phyloP scores from a whole-genome alignment of 208 protist genomes.

The Tritrichomonas musculus region DNA sequence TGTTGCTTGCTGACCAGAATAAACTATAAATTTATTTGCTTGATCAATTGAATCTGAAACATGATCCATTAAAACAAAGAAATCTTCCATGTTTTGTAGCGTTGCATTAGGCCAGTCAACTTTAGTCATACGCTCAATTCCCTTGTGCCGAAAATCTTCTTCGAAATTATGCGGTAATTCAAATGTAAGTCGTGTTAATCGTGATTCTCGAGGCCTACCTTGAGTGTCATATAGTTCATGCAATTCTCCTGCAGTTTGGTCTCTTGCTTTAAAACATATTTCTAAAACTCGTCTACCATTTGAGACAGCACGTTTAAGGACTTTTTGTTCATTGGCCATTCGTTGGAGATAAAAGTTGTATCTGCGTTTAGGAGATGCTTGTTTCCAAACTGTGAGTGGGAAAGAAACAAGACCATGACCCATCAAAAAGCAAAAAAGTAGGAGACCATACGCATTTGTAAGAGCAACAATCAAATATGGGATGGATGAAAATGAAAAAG shows the following conservation, averaged over 20 bases:
- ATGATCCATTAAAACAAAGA: neutral
- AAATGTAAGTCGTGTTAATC: neutral
- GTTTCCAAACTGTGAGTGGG: neutral
- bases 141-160: no score
- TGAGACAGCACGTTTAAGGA: neutral
- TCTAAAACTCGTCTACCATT: neutral
- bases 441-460: neutral
- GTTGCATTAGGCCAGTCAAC: neutral
- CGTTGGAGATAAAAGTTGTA: neutral
- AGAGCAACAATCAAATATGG: neutral
- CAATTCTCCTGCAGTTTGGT: no score
- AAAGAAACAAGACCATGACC: neutral
- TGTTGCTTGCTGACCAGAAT: neutral
- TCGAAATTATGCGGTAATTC: no score
- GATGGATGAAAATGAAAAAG: no score
- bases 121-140: neutral
- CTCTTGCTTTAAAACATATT: neutral
- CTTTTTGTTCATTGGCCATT: neutral
- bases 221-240: neutral
- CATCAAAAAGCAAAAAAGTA: neutral
- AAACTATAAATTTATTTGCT: neutral
- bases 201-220: neutral
- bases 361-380: neutral
- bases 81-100: neutral
- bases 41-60: neutral